Evolutionary conservation across 1,284 basidiomycete species (phyloP).

Genomic region (Naganishia albida): DNA sequence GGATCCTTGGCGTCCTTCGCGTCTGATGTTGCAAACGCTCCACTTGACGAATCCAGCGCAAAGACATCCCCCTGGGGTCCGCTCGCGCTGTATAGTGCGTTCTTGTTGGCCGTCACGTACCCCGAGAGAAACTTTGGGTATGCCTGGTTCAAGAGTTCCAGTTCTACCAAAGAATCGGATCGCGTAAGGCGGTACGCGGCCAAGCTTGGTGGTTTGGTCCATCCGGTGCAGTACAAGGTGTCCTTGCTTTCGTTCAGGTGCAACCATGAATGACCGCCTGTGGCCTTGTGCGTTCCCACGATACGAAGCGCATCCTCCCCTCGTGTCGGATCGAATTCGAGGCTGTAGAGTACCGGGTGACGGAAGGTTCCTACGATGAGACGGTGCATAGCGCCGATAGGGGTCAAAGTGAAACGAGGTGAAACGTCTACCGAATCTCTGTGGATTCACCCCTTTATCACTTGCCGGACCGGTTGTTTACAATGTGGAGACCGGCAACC

Average conservation of each 20-base stretch:
- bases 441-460: too few relatives aligned
- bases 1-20: conserved; percentile 27
- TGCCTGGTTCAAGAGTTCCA: conserved; percentile 35
- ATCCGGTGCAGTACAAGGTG: conserved; percentile 45
- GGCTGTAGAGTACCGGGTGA: conserved; percentile 40
- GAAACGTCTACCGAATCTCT: neutral
- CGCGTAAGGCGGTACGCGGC: conserved; percentile 40
- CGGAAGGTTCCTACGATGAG: conserved; percentile 48
- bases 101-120: conserved; percentile 43
- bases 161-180: neutral
- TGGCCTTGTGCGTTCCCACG: conserved; percentile 35
- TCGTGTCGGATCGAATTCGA: conserved; percentile 38
- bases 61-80: conserved; percentile 53
- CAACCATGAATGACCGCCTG: conserved; percentile 47
- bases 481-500: conserved; percentile 1
- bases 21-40: conserved; percentile 37
- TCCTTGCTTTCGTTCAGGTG: conserved; percentile 37
- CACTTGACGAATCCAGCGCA: conserved; percentile 42
- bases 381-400: conserved; percentile 26
- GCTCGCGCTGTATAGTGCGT: conserved; percentile 52
- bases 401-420: neutral
- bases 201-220: conserved; percentile 43
- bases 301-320: conserved; percentile 34
- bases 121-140: conserved; percentile 43
- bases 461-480: conserved; percentile 13